Conservation (phyloP, 805 yeast species). For the Trichomonascus vanleenenianus region DNA sequence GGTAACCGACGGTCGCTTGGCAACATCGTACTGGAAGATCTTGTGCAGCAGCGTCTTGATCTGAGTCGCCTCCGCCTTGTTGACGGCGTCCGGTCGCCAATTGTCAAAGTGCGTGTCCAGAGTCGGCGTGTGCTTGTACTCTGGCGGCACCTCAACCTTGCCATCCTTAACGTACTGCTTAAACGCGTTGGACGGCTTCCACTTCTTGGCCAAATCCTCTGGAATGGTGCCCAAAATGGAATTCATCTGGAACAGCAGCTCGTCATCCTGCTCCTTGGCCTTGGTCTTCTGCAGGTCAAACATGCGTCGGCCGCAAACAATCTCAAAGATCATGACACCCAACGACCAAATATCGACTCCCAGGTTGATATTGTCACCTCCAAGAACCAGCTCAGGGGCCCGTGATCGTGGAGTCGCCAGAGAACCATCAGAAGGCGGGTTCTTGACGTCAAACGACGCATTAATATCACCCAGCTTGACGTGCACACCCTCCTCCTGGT, state of each 20-base stretch:
- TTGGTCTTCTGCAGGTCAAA: constrained; percentile 6
- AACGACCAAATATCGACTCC: constrained; percentile 6
- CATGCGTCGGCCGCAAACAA: constrained; percentile 3
- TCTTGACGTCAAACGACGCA: constrained; percentile 1
- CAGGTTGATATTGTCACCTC: background rate
- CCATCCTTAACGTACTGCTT: constrained; percentile 4
- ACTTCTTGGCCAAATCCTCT: constrained; percentile 2
- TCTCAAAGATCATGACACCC: constrained; percentile 5
- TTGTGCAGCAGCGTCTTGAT: constrained; percentile 21
- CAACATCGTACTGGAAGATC: constrained; percentile 62
- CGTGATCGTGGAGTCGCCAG: constrained; percentile 3
- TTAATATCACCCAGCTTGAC: constrained; percentile 3
- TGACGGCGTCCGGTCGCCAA: constrained; percentile 1
- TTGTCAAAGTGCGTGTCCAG: constrained; percentile 7
- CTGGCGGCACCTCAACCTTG: constrained; percentile 4
- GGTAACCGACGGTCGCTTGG: constrained; percentile 57
- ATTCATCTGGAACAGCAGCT: constrained; percentile 5
- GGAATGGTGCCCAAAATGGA: constrained; percentile 5
- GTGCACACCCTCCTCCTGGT: background rate
- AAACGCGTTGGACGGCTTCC: constrained; percentile 6
- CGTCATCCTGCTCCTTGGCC: constrained; percentile 7
- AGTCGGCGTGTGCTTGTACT: constrained; percentile 4
- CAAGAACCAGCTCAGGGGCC: constrained; percentile 5
- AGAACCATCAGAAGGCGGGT: background rate
- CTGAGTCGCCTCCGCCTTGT: constrained; percentile 4